Evolutionary conservation across 345 rosid species (phyloP).

Genomic region (Combretum micranthum): DNA sequence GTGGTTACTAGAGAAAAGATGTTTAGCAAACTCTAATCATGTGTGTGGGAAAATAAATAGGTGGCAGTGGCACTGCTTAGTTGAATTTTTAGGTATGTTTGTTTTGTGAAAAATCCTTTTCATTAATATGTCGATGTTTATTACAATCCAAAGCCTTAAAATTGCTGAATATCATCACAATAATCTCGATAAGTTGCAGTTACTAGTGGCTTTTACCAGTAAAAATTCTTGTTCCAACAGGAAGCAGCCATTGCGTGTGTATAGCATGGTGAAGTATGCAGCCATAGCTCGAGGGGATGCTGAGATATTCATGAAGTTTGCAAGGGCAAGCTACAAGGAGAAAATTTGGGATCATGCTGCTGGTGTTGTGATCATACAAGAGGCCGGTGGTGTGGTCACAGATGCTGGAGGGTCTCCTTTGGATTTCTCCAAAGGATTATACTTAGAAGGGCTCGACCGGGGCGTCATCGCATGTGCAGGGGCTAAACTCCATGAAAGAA

Average conservation of each 20-base stretch:
- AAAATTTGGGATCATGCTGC: constrained; percentile 98
- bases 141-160: no score
- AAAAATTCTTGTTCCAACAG: constrained; percentile 20
- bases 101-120: neutral
- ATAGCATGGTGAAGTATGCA: constrained; percentile 95
- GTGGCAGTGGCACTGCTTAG: no score
- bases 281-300: constrained; percentile 94
- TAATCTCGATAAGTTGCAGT: no score
- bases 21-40: no score
- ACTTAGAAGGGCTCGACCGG: constrained; percentile 75
- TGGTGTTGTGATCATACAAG: constrained; percentile 74
- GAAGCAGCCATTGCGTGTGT: constrained; percentile 65
- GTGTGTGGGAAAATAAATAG: no score
- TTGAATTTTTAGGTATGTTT: no score
- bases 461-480: constrained; percentile 75
- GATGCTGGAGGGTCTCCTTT: constrained; percentile 77
- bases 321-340: constrained; percentile 73
- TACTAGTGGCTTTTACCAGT: no score
- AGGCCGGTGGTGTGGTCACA: constrained; percentile 92
- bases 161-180: no score
- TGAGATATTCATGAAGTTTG: constrained; percentile 87
- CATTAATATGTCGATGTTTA: neutral
- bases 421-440: constrained; percentile 74
- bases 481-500: constrained; percentile 47
- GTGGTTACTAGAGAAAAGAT: no score